phyloP scores from a whole-genome alignment of 2,329 filamentous ascomycete genomes.

The Ambrosiella xylebori region DNA sequence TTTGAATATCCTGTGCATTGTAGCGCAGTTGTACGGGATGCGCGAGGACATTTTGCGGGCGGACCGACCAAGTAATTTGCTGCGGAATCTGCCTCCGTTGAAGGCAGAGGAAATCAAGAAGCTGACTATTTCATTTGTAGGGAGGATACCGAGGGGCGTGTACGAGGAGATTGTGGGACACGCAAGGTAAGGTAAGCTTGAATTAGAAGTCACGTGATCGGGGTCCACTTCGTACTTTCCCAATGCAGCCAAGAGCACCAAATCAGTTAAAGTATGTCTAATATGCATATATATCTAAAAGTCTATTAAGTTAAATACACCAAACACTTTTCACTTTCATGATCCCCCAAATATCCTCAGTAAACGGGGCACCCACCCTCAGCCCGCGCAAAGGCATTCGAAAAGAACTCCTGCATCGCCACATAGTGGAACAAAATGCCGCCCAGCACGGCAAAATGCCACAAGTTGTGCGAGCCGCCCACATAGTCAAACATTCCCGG shows the following conservation, averaged over 20 bases:
- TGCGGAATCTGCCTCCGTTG: constrained; percentile 73
- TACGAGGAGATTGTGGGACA: constrained; percentile 83
- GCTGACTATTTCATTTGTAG: constrained; percentile 69
- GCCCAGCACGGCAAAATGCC: constrained; percentile 86
- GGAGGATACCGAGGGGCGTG: constrained; percentile 76
- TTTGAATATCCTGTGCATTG: constrained; percentile 88
- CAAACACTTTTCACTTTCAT: neutral
- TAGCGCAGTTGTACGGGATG: constrained; percentile 82
- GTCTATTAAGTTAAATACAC: neutral
- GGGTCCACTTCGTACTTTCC: no score
- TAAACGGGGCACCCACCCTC: constrained; percentile 39
- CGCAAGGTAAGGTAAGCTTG: constrained; percentile 39
- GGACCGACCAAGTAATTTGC: constrained; percentile 69
- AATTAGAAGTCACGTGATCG: neutral
- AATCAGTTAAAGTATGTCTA: neutral
- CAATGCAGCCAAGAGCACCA: no score
- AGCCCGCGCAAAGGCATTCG: constrained; percentile 54
- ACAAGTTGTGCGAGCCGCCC: constrained; percentile 90
- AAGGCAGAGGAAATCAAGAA: constrained; percentile 72
- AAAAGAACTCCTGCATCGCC: constrained; percentile 92
- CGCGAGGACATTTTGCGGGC: constrained; percentile 48
- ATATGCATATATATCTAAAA: neutral
- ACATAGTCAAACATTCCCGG: constrained; percentile 91
- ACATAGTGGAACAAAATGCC: constrained; percentile 95
- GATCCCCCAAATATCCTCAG: constrained; percentile 16